Evolutionary conservation across 2,329 filamentous ascomycete species (phyloP).

Genomic region (Alternaria panax): DNA sequence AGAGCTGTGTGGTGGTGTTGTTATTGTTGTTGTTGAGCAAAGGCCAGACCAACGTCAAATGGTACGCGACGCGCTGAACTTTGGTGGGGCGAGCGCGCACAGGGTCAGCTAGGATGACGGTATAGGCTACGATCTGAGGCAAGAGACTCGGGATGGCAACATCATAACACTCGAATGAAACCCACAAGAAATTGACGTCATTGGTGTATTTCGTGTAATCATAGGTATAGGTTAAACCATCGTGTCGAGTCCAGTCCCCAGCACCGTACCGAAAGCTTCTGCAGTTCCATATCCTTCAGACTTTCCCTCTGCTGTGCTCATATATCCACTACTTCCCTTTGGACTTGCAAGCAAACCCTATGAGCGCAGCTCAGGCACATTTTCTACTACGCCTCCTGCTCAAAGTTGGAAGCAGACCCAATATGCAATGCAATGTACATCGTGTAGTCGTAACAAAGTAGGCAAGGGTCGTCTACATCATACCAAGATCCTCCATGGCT

Average conservation of each 20-base stretch:
- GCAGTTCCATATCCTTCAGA: neutral
- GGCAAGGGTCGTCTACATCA: constrained; percentile 18
- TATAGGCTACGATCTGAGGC: neutral
- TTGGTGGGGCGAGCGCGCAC: constrained; percentile 18
- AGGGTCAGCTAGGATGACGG: neutral
- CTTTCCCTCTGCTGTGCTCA: neutral
- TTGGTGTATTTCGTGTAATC: neutral
- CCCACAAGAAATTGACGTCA: neutral
- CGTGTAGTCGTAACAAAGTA: constrained; percentile 13
- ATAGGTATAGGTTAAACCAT: neutral
- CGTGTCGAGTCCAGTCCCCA: neutral
- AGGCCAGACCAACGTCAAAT: neutral
- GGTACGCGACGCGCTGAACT: constrained; percentile 19
- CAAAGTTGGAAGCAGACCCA: constrained; percentile 4
- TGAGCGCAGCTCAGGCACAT: neutral
- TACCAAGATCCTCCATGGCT: constrained; percentile 59
- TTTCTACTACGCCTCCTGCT: neutral
- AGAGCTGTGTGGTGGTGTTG: neutral
- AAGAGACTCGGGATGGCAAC: neutral
- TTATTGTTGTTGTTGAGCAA: neutral
- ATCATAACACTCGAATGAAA: neutral
- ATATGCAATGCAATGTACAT: constrained; percentile 8
- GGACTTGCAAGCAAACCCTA: neutral
- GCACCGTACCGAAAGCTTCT: neutral
- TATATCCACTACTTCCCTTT: neutral